Evolutionary conservation across 2,329 filamentous ascomycete genomes (phyloP), one percentile per base, ranked within the genome.

Genomic region (Penicillium sp.): DNA sequence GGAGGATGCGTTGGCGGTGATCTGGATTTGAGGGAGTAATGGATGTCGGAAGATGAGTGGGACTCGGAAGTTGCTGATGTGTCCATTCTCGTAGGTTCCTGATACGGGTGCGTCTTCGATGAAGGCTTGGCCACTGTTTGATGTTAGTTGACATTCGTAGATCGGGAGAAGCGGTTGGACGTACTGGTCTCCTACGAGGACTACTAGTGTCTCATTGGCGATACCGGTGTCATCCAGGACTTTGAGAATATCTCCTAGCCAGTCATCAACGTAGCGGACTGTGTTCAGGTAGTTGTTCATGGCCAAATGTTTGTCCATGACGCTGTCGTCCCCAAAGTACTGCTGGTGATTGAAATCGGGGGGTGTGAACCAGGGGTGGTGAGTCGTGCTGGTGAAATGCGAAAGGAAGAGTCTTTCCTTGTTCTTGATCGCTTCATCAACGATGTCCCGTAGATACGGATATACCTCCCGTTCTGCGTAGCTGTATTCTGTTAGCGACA

Each of bases 41-140:
- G 75, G 75, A 53, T 78, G 76, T n/a, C 68, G 64, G 62, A 78
- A 74, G 24, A 75, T 61, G 16, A 78, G 62, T 2, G 76, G 76
- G 4, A 78, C 68, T 20, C 68, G 69, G 57, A 76, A 72, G 61
- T 75, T 77, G 50, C 65, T 69, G 52, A 76, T 70, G 54, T 78
- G 73, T 1, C 67, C 67, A 48, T 77, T 77, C 53, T 75, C 69
- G 46, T 74, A 76, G 2, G 72, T 74, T 9, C 70, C 72, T 16
- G 67, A 68, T 3, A 67, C 63, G 13, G 63, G 63, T 3, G 65
- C 60, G 51, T 76, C 74, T 59, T 76, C 71, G 28, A 66, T 57
- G 53, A 78, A 77, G 8, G 74, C 70, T 56, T 73, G 70, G 38
- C 74, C 74, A 58, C 68, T 68, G 10, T n/a, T 41, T 30, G 11